Conservation (phyloP, 202 grass and related monocot genomes). For the Musa balbisiana region DNA sequence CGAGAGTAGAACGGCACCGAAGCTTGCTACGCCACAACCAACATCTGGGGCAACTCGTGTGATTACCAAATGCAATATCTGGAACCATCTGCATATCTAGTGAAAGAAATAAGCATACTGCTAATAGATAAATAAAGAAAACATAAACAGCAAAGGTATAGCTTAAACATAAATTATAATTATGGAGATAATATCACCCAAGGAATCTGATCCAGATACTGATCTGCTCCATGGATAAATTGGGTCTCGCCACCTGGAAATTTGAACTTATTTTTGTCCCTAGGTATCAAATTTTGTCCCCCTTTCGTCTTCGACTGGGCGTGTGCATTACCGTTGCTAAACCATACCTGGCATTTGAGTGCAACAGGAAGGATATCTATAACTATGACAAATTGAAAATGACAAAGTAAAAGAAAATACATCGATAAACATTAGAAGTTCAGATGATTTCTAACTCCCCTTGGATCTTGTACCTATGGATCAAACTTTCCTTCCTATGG, state of each 20-base stretch:
- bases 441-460: too few relatives aligned
- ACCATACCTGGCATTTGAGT: conserved; percentile 32
- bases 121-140: not conserved
- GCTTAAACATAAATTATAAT: not conserved
- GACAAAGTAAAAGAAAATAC: not conserved
- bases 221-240: conserved; percentile 36
- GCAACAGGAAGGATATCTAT: not conserved
- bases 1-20: conserved; percentile 33
- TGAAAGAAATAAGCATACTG: not conserved
- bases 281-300: conserved; percentile 39
- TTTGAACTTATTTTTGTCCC: conserved; percentile 32
- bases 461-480: too few relatives aligned
- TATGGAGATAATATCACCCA: conserved; percentile 9
- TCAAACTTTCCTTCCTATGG: too few relatives aligned
- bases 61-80: conserved; percentile 32
- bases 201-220: conserved; percentile 36
- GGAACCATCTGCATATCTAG: conserved; percentile 28
- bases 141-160: conserved; percentile 9
- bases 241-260: conserved; percentile 37
- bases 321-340: conserved; percentile 36
- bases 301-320: conserved; percentile 30
- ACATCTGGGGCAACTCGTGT: conserved; percentile 33
- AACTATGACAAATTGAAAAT: not conserved
- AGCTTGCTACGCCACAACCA: conserved; percentile 38
- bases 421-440: too few relatives aligned